Conservation (phyloP, 179 eudicot genomes). For the Silene coronaria region DNA sequence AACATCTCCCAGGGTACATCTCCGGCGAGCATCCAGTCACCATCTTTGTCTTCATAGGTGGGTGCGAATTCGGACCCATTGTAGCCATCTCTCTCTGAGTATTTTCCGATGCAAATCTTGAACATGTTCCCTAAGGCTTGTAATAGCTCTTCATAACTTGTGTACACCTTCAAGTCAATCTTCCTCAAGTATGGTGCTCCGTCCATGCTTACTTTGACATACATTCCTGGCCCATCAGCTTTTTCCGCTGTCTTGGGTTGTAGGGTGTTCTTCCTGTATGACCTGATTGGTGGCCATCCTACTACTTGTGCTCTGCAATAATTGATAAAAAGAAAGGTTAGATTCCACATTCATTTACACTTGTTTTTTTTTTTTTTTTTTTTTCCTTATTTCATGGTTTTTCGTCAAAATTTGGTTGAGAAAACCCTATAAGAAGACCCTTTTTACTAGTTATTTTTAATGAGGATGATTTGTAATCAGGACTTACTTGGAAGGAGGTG, state of each 20-base stretch:
- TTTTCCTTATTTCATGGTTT: background rate
- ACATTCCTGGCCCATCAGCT: slow-evolving; percentile 43
- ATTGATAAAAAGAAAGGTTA: slow-evolving; percentile 13
- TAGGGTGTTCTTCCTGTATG: slow-evolving; percentile 62
- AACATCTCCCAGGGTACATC: slow-evolving; percentile 99
- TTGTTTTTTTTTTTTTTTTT: background rate
- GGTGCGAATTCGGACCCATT: slow-evolving; percentile 59
- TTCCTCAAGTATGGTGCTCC: slow-evolving; percentile 90
- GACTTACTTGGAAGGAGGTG: slow-evolving; percentile 72
- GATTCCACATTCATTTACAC: slow-evolving; percentile 15
- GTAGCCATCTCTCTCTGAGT: slow-evolving; percentile 63
- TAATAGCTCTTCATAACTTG: slow-evolving; percentile 59
- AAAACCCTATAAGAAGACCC: background rate
- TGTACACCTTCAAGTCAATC: slow-evolving; percentile 65
- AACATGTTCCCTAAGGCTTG: slow-evolving; percentile 67
- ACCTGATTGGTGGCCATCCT: slow-evolving; percentile 93
- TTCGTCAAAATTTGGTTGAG: background rate
- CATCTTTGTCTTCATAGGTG: slow-evolving; percentile 85
- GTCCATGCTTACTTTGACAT: slow-evolving; percentile 89
- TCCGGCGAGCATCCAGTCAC: slow-evolving; percentile 94
- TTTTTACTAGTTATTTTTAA: too few relatives aligned
- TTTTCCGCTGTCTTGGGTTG: slow-evolving; percentile 44
- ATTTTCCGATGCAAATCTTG: slow-evolving; percentile 62
- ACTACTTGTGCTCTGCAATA: slow-evolving; percentile 68
- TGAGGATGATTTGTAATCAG: slow-evolving; percentile 7